These are phyloP conservation scores for Phytomonas sp. DNA, from an alignment of 208 protist species.

Conservation along the genomic window DNA sequence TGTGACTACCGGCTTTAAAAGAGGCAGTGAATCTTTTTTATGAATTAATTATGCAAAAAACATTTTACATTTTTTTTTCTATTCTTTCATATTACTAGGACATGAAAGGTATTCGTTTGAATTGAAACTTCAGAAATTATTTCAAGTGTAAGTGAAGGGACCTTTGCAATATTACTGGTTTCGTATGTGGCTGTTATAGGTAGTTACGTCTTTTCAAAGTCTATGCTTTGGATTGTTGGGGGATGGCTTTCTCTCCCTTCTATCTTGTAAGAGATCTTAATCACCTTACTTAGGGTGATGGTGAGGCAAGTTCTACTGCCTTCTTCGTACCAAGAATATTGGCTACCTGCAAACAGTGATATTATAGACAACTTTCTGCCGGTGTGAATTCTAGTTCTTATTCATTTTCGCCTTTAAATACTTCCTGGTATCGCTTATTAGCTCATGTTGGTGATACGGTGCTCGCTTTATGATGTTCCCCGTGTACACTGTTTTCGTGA, in stretches of 20 bases:
- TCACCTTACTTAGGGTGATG: conserved; percentile 21
- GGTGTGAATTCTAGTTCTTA: conserved; percentile 48
- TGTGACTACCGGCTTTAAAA: background rate
- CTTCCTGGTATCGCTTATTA: conserved; percentile 36
- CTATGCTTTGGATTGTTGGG: conserved; percentile 39
- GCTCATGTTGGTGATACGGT: conserved; percentile 24
- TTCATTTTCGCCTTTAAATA: conserved; percentile 32
- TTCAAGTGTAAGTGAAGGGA: conserved; percentile 60
- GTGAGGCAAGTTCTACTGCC: background rate
- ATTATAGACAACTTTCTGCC: conserved; percentile 57
- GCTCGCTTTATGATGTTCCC: conserved; percentile 55
- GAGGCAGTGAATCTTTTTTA: background rate
- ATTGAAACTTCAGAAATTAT: conserved; percentile 26
- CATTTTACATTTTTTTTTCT: background rate
- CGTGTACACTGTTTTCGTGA: conserved; percentile 69
- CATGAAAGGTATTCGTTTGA: background rate
- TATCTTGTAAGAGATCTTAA: conserved; percentile 68
- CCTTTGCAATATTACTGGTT: conserved; percentile 60
- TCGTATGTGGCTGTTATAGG: conserved; percentile 42
- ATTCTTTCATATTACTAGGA: background rate
- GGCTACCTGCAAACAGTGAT: conserved; percentile 27
- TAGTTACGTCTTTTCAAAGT: conserved; percentile 33
- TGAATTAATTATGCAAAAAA: background rate
- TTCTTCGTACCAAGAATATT: conserved; percentile 37
- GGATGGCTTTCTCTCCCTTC: conserved; percentile 46